Conservation (phyloP, 495 filamentous ascomycete species). For the Elasticomyces elasticus region DNA sequence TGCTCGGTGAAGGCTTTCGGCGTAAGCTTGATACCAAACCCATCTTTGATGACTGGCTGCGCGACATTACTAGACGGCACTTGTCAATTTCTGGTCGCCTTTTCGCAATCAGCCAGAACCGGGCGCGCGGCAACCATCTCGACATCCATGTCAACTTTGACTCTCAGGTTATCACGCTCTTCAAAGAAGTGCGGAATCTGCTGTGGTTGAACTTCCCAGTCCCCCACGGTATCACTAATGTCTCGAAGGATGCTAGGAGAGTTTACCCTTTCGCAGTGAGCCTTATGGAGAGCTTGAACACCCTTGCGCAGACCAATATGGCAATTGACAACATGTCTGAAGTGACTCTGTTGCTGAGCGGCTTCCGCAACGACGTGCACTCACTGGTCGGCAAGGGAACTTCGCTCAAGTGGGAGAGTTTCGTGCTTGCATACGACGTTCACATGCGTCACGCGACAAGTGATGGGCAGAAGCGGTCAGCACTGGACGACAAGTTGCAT, state of each 20-base stretch:
- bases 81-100: constrained; percentile 84
- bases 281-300: constrained; percentile 93
- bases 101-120: constrained; percentile 79
- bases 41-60: constrained; percentile 90
- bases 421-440: constrained; percentile 90
- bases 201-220: constrained; percentile 87
- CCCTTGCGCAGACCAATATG: constrained; percentile 74
- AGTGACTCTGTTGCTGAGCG: constrained; percentile 74
- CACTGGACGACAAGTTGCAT: constrained; percentile 75
- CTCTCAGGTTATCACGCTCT: constrained; percentile 87
- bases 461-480: constrained; percentile 24
- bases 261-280: constrained; percentile 97
- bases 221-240: constrained; percentile 84
- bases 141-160: constrained; percentile 95
- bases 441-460: constrained; percentile 60
- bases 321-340: constrained; percentile 73
- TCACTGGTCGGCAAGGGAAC: constrained; percentile 72
- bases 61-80: constrained; percentile 74
- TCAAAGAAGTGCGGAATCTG: constrained; percentile 97
- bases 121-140: constrained; percentile 71
- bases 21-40: constrained; percentile 90
- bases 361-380: constrained; percentile 83
- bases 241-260: constrained; percentile 91
- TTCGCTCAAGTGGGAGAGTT: constrained; percentile 88
- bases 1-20: constrained; percentile 79